Percentiles rank a stretch among this genome's conserved stretches.
phyloP scores from a whole-genome alignment of 768 basidiomycete species.

The Tricholoma terreum region DNA sequence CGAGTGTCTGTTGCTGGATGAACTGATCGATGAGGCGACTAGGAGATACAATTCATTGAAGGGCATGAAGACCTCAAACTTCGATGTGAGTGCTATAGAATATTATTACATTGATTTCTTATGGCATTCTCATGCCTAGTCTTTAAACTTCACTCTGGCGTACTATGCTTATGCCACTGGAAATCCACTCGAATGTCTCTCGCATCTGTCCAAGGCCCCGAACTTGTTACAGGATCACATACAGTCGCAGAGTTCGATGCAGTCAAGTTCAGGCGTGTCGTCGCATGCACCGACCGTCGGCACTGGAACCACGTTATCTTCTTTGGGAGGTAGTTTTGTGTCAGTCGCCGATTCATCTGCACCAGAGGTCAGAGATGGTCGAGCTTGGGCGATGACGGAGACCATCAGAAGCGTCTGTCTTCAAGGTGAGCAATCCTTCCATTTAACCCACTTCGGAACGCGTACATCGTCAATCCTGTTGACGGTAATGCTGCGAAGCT shows the following conservation, averaged over 20 bases:
- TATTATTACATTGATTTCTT: not conserved
- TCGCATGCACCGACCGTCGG: slow-evolving; percentile 34
- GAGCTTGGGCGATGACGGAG: slow-evolving; percentile 71
- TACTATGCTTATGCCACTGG: slow-evolving; percentile 81
- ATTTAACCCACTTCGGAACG: not conserved
- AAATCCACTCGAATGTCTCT: slow-evolving; percentile 59
- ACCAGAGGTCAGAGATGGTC: slow-evolving; percentile 63
- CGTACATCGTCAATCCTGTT: not conserved
- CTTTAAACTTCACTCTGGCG: slow-evolving; percentile 63
- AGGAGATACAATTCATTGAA: slow-evolving; percentile 54
- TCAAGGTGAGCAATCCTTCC: slow-evolving; percentile 52
- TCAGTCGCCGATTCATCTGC: slow-evolving; percentile 39
- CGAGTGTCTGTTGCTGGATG: slow-evolving; percentile 57
- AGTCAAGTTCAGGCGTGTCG: slow-evolving; percentile 37
- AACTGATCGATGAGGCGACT: slow-evolving; percentile 55
- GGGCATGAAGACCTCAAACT: slow-evolving; percentile 45
- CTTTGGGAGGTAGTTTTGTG: slow-evolving; percentile 48
- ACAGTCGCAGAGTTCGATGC: slow-evolving; percentile 38
- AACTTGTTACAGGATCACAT: slow-evolving; percentile 52
- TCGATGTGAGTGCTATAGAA: slow-evolving; percentile 48
- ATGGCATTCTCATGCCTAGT: slow-evolving; percentile 39
- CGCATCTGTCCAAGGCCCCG: slow-evolving; percentile 52
- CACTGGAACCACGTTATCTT: slow-evolving; percentile 40
- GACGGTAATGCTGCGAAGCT: not conserved
- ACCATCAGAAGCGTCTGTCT: slow-evolving; percentile 74